Base-by-base conservation (phyloP, 306 rosid genomes). In the Dalbergia oliveri region DNA sequence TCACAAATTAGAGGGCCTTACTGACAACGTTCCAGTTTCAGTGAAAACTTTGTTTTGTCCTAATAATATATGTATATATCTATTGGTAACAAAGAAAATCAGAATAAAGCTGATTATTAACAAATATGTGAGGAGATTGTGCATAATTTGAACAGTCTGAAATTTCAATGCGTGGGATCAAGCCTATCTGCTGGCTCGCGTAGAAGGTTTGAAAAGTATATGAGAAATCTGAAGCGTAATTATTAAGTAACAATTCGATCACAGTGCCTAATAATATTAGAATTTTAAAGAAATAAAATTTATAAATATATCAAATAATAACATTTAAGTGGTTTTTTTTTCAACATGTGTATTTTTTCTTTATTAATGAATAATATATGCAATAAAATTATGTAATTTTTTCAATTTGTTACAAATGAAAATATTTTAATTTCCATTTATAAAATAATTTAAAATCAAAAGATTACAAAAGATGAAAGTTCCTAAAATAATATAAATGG, bases 131-230 rank as follows among this genome's bases (percentile, higher is more conserved):
- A 63, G 10, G 45, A 33, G 45, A 34, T 63, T 63, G 12, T 63
- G 35, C 44, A 63, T 63, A 19, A 57, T 33, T 63, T 63, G 15
- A 63, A 63, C 69, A 34, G 19, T 63, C 15, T 35, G 35, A 63
- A 63, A 1, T 11, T 8, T 56, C 37, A 35, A 51, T 6, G 54
- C 6, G 45, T 31, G 47, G 63, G 62, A 26, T 70, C 62, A 26
- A 31, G 31, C 61, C 19, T 44, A 69, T 50, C 51, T 34, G 33
- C 5, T 19, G 67, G 57, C 51, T 53, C 34, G 56, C 3, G 33
- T 54, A 33, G 47, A 8, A 9, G 3, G 12, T 14, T 19, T 49
- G 7, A 26, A 19, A 14, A 15, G 39, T 6, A 26, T 2, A 34
- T 47, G 11, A 14, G 6, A 53, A 71, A 71, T 72, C 7, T 35